Percentiles rank a stretch among this genome's conserved stretches.
These are phyloP conservation scores for Verticillium isaacii DNA, from an alignment of 2,329 filamentous ascomycete species.

Conservation along the genomic window DNA sequence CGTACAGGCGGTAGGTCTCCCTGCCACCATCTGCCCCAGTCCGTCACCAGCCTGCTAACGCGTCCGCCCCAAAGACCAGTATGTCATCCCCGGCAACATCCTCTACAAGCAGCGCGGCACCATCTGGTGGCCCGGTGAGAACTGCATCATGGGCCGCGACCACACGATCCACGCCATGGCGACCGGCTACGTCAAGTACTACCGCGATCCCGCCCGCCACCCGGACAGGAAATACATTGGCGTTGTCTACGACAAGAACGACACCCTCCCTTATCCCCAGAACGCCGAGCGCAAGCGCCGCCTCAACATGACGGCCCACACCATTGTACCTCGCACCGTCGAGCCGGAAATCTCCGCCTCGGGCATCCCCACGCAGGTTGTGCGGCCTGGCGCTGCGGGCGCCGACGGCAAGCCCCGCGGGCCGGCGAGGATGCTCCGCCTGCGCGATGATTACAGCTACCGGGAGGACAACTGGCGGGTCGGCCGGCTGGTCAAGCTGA, in stretches of 20 bases:
- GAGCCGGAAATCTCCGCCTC: slow-evolving; percentile 40
- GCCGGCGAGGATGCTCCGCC: slow-evolving; percentile 40
- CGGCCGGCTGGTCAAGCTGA: slow-evolving; percentile 48
- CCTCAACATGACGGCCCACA: slow-evolving; percentile 64
- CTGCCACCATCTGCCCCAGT: not conserved
- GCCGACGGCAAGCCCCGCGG: slow-evolving; percentile 29
- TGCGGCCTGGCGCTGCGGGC: slow-evolving; percentile 25
- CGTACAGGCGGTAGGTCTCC: slow-evolving; percentile 69
- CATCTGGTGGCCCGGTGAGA: slow-evolving; percentile 91
- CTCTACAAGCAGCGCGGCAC: slow-evolving; percentile 96
- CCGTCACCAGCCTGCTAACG: slow-evolving; percentile 4
- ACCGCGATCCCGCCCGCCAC: slow-evolving; percentile 78
- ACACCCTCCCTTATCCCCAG: slow-evolving; percentile 70
- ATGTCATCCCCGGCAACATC: slow-evolving; percentile 93
- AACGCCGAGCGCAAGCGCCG: slow-evolving; percentile 71
- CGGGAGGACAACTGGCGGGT: slow-evolving; percentile 57
- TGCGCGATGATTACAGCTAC: slow-evolving; percentile 53
- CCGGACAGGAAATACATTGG: slow-evolving; percentile 92
- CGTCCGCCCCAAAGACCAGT: slow-evolving; percentile 61
- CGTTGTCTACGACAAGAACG: slow-evolving; percentile 78
- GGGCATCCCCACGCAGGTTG: slow-evolving; percentile 43
- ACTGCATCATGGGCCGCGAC: slow-evolving; percentile 90
- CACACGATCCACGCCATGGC: slow-evolving; percentile 89
- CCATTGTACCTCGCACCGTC: slow-evolving; percentile 33
- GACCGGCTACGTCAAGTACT: slow-evolving; percentile 93